These are phyloP conservation scores for Aspergillus niger DNA, from an alignment of 2,329 filamentous ascomycete species.

Conservation along the genomic window DNA sequence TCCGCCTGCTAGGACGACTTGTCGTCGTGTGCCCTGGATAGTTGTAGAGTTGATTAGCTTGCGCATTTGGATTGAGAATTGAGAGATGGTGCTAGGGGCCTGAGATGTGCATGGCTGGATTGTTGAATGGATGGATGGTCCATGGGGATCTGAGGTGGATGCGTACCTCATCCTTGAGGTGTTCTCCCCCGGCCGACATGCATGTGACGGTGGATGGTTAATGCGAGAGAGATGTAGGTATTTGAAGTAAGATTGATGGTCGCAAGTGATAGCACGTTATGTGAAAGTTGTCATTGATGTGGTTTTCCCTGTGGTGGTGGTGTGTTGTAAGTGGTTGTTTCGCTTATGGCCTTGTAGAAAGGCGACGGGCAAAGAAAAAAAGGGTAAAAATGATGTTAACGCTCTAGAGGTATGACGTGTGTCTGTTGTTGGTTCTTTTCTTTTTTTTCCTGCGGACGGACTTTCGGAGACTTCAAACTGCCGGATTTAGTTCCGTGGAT, in stretches of 20 bases:
- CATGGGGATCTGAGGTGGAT: neutral
- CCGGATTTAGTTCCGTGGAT: neutral
- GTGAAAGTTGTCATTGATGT: neutral
- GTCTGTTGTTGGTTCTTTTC: neutral
- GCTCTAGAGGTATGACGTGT: neutral
- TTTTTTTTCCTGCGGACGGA: neutral
- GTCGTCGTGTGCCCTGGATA: conserved; percentile 63
- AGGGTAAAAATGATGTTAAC: neutral
- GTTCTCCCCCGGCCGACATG: conserved; percentile 65
- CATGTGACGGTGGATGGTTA: conserved; percentile 45
- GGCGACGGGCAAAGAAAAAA: neutral
- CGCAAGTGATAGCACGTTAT: neutral
- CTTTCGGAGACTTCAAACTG: neutral
- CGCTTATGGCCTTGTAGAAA: neutral
- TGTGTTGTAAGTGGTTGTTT: no score
- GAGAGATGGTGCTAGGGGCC: neutral
- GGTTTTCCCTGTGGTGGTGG: no score
- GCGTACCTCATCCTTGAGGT: conserved; percentile 69
- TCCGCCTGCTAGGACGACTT: conserved; percentile 67
- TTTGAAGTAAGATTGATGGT: neutral
- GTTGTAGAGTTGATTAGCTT: neutral
- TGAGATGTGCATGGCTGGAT: neutral
- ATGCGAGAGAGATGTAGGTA: neutral
- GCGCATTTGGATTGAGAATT: neutral
- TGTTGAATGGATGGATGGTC: neutral